These are phyloP conservation scores for Fraxinus greggii DNA, from an alignment of 305 asterid genomes.

Conservation along the genomic window DNA sequence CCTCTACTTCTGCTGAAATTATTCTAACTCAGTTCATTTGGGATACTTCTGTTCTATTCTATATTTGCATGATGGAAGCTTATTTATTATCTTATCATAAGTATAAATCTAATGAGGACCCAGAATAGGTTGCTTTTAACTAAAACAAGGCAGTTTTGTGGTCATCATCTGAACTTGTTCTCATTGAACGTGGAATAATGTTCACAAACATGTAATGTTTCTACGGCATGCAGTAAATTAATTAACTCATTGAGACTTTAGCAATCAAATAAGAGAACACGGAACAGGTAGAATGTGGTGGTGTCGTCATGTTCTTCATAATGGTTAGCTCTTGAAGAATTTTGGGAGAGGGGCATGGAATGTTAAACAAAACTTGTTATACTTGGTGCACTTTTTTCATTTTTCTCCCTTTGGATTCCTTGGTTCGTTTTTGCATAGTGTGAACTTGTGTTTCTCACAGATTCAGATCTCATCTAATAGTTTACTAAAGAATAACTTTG, in stretches of 20 bases:
- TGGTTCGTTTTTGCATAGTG: conserved; percentile 3
- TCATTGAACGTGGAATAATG: background rate
- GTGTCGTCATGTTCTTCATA: background rate
- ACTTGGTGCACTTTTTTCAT: conserved; percentile 8
- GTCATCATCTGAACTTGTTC: background rate
- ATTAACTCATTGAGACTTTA: background rate
- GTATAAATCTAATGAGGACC: background rate
- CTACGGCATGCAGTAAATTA: background rate
- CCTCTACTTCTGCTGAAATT: background rate
- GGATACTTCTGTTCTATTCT: background rate
- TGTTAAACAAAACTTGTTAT: background rate
- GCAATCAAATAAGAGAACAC: background rate
- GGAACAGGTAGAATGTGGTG: background rate
- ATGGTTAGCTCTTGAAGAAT: background rate
- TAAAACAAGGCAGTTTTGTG: background rate
- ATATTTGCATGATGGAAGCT: background rate
- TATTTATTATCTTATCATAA: background rate
- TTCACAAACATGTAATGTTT: conserved; percentile 14
- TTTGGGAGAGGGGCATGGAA: background rate
- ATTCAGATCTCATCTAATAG: background rate
- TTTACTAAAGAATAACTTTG: conserved; percentile 2
- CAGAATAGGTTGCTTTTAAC: background rate
- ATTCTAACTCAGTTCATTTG: background rate
- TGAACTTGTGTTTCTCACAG: background rate
- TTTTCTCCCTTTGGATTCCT: background rate